Conservation (phyloP, 176 grass and related monocot genomes). For the Phyllostachys edulis region DNA sequence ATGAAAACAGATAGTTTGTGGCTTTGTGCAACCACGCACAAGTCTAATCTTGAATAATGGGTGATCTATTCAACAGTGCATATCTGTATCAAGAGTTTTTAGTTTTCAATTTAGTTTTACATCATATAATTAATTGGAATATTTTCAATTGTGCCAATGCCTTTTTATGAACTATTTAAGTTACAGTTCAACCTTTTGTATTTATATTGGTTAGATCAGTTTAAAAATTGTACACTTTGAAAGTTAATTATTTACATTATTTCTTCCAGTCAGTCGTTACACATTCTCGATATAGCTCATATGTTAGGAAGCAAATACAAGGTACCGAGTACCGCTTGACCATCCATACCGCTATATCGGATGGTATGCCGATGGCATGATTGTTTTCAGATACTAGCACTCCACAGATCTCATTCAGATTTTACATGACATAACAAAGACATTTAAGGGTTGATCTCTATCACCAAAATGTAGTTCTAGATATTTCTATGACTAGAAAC, state of each 20-base stretch:
- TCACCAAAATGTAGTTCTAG: constrained; percentile 19
- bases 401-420: not conserved
- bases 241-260: constrained; percentile 9
- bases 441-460: constrained; percentile 27
- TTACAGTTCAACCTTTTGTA: not conserved
- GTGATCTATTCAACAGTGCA: not conserved
- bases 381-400: not conserved
- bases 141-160: not conserved
- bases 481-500: constrained; percentile 33
- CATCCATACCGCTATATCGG: not conserved
- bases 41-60: not conserved
- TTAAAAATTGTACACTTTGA: not conserved
- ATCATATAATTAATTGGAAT: not conserved
- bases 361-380: not conserved
- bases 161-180: not conserved
- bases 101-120: not conserved
- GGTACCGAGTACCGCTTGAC: not conserved
- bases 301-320: not conserved
- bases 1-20: not conserved
- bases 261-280: not conserved
- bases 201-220: not conserved
- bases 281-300: not conserved
- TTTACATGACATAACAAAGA: constrained; percentile 4
- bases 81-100: not conserved
- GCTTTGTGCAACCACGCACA: not conserved